Evolutionary conservation across 1,139 yeast species (phyloP), one percentile per base, ranked within the genome.

Genomic region (Suhomyces terraborum): DNA sequence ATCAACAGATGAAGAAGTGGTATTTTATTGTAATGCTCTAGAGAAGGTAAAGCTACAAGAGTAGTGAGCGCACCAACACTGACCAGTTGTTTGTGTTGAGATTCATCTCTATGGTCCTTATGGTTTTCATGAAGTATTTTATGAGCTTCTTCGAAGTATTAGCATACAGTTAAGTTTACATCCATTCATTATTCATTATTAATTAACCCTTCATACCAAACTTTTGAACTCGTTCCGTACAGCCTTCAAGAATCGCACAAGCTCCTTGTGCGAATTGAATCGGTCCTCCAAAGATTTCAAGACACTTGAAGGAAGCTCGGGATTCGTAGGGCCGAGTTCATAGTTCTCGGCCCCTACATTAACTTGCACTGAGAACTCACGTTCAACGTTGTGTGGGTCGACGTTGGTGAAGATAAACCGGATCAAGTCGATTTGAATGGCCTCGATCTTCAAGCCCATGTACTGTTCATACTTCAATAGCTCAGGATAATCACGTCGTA

Each of bases 361-460:
- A 36, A 77, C 50, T 18, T 67, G 68, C 2, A 75, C 50, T 47
- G 63, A 54, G 40, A 64, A 73, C 46, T 67, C 69, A 22, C 61
- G 60, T 29, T 65, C 69, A 13, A 62, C 54, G 41, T 75, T 59
- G 26, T 63, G 56, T 10, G 72, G 60, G 41, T 71, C 75, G n/a
- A 77, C 58, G 47, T 76, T 74, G 20, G 51, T 56, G 46, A 77
- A 77, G 2, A 58, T 55, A 43, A 77, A 71, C 40, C 56, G 55
- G 26, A 77, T 54, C 9, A 64, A 43, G 39, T 71, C 73, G 8
- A 61, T 62, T 3, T 61, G 54, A 3, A 69, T 44, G 4, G 74
- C 78, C 35, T 68, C 71, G 26, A 77, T 66, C 35, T 58, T 63
- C 36, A 77, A 53, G 1, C 82, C 82, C 37, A 75, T 58, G 43